Conservation (phyloP, 2,329 filamentous ascomycete species). For the Nannizzia gypsea region DNA sequence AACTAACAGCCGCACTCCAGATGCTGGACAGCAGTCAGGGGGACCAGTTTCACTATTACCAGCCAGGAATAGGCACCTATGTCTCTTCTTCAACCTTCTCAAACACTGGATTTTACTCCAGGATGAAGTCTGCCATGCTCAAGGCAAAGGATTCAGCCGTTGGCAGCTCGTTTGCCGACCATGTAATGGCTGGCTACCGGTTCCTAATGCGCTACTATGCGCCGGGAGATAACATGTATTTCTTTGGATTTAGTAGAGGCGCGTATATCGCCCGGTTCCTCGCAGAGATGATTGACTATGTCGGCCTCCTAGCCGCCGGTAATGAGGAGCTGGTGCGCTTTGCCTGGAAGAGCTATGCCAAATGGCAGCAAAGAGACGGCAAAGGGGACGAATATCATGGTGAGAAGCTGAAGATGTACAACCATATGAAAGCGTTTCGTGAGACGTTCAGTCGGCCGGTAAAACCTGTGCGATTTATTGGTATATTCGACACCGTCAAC, state of each 20-base stretch:
- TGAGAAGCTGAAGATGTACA: constrained; percentile 12
- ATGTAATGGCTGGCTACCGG: constrained; percentile 43
- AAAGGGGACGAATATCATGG: constrained; percentile 11
- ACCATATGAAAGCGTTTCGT: constrained; percentile 36
- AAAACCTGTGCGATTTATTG: constrained; percentile 42
- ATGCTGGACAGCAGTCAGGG: constrained; percentile 29
- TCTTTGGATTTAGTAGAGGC: constrained; percentile 45
- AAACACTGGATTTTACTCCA: constrained; percentile 22
- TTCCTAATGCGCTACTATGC: constrained; percentile 47
- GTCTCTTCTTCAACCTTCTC: constrained; percentile 27
- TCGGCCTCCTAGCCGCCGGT: constrained; percentile 40
- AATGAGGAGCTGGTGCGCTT: constrained; percentile 45
- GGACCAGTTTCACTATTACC: constrained; percentile 16
- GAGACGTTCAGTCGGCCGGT: constrained; percentile 39
- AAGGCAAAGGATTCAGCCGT: constrained; percentile 14
- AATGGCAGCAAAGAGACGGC: constrained; percentile 24
- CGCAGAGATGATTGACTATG: constrained; percentile 40
- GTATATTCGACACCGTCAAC: constrained; percentile 45
- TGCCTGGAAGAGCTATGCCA: constrained; percentile 29
- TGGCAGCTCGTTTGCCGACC: constrained; percentile 35
- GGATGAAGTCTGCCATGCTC: constrained; percentile 13
- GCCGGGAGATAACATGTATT: constrained; percentile 41
- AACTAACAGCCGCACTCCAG: constrained; percentile 13
- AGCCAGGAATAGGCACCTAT: constrained; percentile 35
- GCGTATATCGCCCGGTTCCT: constrained; percentile 44